Percentiles rank a stretch among this genome's conserved stretches.
Evolutionary conservation across 2,329 filamentous ascomycete genomes (phyloP).

Genomic region (Talaromyces sp.): DNA sequence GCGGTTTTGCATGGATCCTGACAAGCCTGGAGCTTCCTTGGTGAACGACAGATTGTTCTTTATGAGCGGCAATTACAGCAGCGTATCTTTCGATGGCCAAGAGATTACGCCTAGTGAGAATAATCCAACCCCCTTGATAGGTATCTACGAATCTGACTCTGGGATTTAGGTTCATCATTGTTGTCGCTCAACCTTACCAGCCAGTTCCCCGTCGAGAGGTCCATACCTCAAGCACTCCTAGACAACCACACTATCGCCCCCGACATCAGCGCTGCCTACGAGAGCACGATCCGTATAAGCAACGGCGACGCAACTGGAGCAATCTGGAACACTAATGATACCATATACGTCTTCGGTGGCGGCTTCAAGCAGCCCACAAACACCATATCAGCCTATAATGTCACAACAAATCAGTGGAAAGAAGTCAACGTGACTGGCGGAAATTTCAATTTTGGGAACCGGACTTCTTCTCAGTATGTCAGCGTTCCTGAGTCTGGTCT

Average conservation of each 20-base stretch:
- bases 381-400: conserved; percentile 12
- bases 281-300: conserved; percentile 4
- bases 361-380: conserved; percentile 13
- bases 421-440: conserved; percentile 12
- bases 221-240: conserved; percentile 11
- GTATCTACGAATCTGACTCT: neutral
- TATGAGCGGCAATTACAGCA: conserved; percentile 14
- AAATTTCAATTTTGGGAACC: conserved; percentile 13
- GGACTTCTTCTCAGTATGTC: conserved; percentile 12
- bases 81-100: conserved; percentile 12
- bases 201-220: conserved; percentile 12
- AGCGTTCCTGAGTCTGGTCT: conserved; percentile 12
- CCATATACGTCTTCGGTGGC: conserved; percentile 13
- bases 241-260: conserved; percentile 5
- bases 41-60: conserved; percentile 12
- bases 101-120: conserved; percentile 9
- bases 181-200: conserved; percentile 10
- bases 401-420: conserved; percentile 12
- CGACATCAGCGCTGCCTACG: conserved; percentile 3
- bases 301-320: conserved; percentile 11
- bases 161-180: conserved; percentile 4
- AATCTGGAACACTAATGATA: conserved; percentile 13
- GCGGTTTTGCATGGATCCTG: neutral
- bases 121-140: neutral
- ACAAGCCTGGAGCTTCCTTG: conserved; percentile 5